These are phyloP conservation scores for Barnettozyma sucrosica DNA, from an alignment of 805 yeast species.

Conservation along the genomic window DNA sequence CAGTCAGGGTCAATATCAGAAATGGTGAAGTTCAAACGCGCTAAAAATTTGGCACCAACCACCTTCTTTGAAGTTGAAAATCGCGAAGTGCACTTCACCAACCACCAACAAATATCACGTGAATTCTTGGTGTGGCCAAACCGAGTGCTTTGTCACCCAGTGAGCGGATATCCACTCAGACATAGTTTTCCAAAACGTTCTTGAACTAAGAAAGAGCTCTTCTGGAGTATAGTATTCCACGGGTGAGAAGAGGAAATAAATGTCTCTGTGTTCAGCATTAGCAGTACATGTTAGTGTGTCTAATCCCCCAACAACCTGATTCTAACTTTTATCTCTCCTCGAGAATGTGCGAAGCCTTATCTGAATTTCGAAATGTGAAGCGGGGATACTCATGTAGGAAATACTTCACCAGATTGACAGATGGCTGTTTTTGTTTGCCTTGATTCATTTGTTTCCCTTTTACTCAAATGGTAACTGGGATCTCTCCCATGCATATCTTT, in stretches of 20 bases:
- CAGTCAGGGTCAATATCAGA: not conserved
- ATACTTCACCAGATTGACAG: not conserved
- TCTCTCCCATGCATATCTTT: conserved; percentile 4
- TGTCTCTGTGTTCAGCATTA: no score
- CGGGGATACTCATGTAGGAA: not conserved
- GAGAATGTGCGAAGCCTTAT: no score
- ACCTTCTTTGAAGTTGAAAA: not conserved
- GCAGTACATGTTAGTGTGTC: no score
- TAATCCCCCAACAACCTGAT: no score
- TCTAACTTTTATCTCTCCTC: no score
- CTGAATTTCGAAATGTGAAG: not conserved
- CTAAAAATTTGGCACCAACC: not conserved
- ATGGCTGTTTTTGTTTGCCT: conserved; percentile 8
- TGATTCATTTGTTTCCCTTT: conserved; percentile 11
- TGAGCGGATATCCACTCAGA: no score
- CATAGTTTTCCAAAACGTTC: no score
- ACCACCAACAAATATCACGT: not conserved
- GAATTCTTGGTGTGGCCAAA: not conserved
- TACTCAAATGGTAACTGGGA: conserved; percentile 2
- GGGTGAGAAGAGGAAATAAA: no score
- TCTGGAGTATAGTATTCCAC: no score
- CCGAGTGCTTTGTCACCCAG: no score
- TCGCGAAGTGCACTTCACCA: not conserved
- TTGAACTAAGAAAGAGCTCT: no score
- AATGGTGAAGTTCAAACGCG: not conserved